Base-by-base conservation (phyloP, 768 basidiomycete genomes). In the Mycena maculata region DNA sequence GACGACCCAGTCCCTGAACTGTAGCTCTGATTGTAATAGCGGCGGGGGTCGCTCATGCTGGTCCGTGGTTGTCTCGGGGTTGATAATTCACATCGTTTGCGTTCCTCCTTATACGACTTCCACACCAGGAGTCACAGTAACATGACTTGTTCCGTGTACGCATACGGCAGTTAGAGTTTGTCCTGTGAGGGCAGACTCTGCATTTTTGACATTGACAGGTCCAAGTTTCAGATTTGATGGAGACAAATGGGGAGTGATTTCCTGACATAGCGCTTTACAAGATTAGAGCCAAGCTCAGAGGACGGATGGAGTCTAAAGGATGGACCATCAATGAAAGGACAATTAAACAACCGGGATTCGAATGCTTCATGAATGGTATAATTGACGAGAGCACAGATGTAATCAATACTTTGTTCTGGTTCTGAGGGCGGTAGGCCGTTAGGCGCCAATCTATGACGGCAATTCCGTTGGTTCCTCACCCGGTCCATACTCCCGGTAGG, bases 201-300 rank as follows among this genome's bases (percentile, higher is more conserved):
- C 15, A 57, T n/a, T 50, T 23, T 64, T 57, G 63, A 64, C 63
- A 64, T 49, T 50, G 63, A 64, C 63, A 64, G 63, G 30, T 56
- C 62, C 41, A 38, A 33, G 33, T 28, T 54, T 52, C 38, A 61
- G 39, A 48, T n/a, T 25, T 52, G 60, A 53, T 53, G 48, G n/a
- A 1, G 30, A 44, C 36, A 8, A 25, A 52, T 52, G 39, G 49
- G 23, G 60, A 45, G 59, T 4, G 23, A 25, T 53, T 39, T 25
- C 23, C 18, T 30, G n/a, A 44, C 25, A 28, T 9, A n/a, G 16
- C 39, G 47, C 3, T 9, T 8, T 22, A 15, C 4, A 22, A 31
- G 18, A 36, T 45, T 53, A 22, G 60, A 15, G 41, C 42, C 30
- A 44, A 41, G 41, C 5, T 4, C 41, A 22, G n/a, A 33, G 44